Evolutionary conservation across 1,284 basidiomycete species (phyloP), one percentile per base, ranked within the genome.

Genomic region (Ustilago cynodontis): DNA sequence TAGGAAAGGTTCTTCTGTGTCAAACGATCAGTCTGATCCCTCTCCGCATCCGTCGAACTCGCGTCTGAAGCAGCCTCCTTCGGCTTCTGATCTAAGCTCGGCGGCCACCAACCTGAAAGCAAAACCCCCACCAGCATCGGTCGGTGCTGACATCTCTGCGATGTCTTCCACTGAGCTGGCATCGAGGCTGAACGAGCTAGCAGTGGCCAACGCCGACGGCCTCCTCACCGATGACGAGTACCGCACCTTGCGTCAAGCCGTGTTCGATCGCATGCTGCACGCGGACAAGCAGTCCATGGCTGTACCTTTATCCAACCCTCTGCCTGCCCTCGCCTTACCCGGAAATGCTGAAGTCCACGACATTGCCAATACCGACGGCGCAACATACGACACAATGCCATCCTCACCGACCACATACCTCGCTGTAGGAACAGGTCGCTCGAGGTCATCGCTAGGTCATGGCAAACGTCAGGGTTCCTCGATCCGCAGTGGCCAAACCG

Each of bases 171-270:
- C 61, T 16, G 59, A 78, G 22, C 65, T 83, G 2, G 81, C 80
- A 0, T 31, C 41, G 2, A 62, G 77, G 64, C 71, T 83, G 39
- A 79, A 79, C 61, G 81, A 83, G 59, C 73, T 83, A 8, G 80
- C 81, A 3, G 76, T 83, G n/a, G 73, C 78, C 50, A 76, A 80
- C 22, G 79, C 68, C 2, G 80, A 83, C 39, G 80, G 80, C 24
- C 65, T 83, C 11, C 73, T 83, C 22, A 68, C 70, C 22, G 77
- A 79, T 24, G 79, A 81, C 29, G 77, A 82, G 51, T 83, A 83
- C 47, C 67, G 81, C 10, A 65, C 67, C 11, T 64, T 83, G 18
- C 65, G 81, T 6, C 63, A 77, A 50, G 74, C 71, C 9, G 71
- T 82, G 0, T 82, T 83, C 31, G 72, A 79, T 28, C 49, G 70